A percentile compares a stretch with the other conserved stretches of the same genome.
phyloP scores from a whole-genome alignment of 495 filamentous ascomycete genomes.

The Clavariopsis aquatica region DNA sequence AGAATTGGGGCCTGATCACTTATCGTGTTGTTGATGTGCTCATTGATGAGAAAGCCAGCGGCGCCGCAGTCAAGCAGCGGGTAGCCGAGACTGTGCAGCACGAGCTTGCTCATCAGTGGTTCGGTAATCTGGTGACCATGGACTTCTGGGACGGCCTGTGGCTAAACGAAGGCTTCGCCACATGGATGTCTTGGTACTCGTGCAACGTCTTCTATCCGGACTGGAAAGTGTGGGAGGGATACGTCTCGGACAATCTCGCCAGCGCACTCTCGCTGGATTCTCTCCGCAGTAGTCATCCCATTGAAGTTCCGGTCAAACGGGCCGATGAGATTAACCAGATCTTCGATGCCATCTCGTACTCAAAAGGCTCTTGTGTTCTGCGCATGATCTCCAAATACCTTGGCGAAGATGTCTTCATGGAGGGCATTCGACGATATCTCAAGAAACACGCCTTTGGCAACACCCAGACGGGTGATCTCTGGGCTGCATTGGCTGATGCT shows the following conservation, averaged over 20 bases:
- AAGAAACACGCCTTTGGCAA: slow-evolving; percentile 92
- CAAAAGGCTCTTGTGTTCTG: slow-evolving; percentile 92
- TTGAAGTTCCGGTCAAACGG: slow-evolving; percentile 93
- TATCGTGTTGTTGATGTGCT: slow-evolving; percentile 91
- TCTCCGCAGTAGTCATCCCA: slow-evolving; percentile 90
- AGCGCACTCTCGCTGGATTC: slow-evolving; percentile 86
- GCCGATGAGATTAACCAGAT: slow-evolving; percentile 98
- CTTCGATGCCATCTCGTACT: slow-evolving; percentile 97
- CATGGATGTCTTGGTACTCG: slow-evolving; percentile 76
- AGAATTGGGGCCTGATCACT: slow-evolving; percentile 98
- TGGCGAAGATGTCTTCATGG: slow-evolving; percentile 89
- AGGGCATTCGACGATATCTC: slow-evolving; percentile 88
- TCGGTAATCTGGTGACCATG: slow-evolving; percentile 98
- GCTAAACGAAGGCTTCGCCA: slow-evolving; percentile 98
- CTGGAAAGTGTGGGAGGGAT: slow-evolving; percentile 98
- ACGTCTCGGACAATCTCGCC: slow-evolving; percentile 88
- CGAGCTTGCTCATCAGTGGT: slow-evolving; percentile 98
- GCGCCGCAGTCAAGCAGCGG: slow-evolving; percentile 88
- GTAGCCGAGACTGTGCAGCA: slow-evolving; percentile 95
- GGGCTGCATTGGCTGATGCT: slow-evolving; percentile 83
- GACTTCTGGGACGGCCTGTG: slow-evolving; percentile 99
- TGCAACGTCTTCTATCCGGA: slow-evolving; percentile 90
- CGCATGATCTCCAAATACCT: slow-evolving; percentile 97
- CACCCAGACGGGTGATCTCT: slow-evolving; percentile 83
- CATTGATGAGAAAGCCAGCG: slow-evolving; percentile 86